Base-by-base conservation (phyloP, 495 filamentous ascomycete species). In the Podospora conica region DNA sequence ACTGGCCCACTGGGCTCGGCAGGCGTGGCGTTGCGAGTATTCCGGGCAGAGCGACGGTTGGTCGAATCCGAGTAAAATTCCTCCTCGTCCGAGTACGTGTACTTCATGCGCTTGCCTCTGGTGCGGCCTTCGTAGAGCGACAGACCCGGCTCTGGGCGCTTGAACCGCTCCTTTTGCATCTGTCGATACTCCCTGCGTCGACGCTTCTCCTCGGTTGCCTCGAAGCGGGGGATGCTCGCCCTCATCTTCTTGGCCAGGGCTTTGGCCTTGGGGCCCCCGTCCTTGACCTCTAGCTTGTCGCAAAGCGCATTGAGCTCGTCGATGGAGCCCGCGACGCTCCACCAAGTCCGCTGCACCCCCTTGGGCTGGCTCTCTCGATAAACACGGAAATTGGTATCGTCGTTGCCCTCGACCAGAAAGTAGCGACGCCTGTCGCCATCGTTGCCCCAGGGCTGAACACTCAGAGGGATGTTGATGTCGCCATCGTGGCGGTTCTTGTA, bases 81-180 rank as follows among this genome's bases (percentile, higher is more conserved):
- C 21, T 88, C 89, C 70, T 96, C 92, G 53, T 96, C 92, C 0
- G 92, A 96, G 74, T 90, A 98, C 0, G 93, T 97, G 68, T 98
- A 98, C 74, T 91, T 96, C 76, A 96, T 89, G 55, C 93, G 89
- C 79, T 98, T 98, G 53, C 95, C 95, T 61, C 95, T 86, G 0
- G 96, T 98, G 55, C 95, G 91, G 48, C 96, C 96, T 80, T 98
- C 95, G 76, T 98, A 98, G 60, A 95, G 81, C 15, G 92, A 97
- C 77, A 93, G 93, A 3, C 92, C 93, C 25, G 90, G 89, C 69
- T 96, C 93, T 4, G 93, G 92, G 15, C 94, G 88, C 61, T 87
- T 83, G 77, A 98, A 98, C 64, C 90, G 88, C 58, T 91, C 90
- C 74, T 96, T 96, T 63, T 91, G 90, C 65, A 85, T 84, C 73